Conservation (phyloP, 75 land plant genomes). For the Picea glauca region DNA sequence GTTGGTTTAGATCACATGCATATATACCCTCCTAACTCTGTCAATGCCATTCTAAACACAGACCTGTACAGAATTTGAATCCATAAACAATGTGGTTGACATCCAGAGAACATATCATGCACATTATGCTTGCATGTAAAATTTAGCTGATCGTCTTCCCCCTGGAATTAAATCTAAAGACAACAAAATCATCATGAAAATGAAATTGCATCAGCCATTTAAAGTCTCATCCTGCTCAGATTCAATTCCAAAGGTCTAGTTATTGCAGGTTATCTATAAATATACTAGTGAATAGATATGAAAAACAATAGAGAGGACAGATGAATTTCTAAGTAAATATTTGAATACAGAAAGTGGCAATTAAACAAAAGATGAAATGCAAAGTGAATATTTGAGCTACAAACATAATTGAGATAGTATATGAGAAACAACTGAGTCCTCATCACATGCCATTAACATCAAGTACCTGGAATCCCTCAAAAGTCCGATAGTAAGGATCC, state of each 20-base stretch:
- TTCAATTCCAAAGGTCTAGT: not conserved
- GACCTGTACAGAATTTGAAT: not conserved
- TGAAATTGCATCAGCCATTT: not conserved
- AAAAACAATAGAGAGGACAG: not conserved
- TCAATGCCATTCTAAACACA: not conserved
- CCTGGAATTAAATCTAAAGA: not conserved
- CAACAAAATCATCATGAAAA: not conserved
- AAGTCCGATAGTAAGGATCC: slow-evolving; percentile 96
- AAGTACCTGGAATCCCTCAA: slow-evolving; percentile 89
- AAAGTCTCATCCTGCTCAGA: not conserved
- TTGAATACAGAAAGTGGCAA: not conserved
- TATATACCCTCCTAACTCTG: not conserved
- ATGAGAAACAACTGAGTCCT: not conserved
- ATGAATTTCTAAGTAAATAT: not conserved
- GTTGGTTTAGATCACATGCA: too few species aligned
- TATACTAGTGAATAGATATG: not conserved
- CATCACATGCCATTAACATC: not conserved
- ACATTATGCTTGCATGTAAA: not conserved
- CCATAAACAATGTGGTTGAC: not conserved
- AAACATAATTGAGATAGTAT: not conserved
- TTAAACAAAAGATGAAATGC: not conserved
- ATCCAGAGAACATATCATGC: not conserved
- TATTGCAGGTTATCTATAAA: not conserved
- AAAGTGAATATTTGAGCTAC: not conserved
- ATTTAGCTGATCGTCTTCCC: not conserved